phyloP scores from a whole-genome alignment of 1,284 basidiomycete species.

The Cryptococcus sp. region DNA sequence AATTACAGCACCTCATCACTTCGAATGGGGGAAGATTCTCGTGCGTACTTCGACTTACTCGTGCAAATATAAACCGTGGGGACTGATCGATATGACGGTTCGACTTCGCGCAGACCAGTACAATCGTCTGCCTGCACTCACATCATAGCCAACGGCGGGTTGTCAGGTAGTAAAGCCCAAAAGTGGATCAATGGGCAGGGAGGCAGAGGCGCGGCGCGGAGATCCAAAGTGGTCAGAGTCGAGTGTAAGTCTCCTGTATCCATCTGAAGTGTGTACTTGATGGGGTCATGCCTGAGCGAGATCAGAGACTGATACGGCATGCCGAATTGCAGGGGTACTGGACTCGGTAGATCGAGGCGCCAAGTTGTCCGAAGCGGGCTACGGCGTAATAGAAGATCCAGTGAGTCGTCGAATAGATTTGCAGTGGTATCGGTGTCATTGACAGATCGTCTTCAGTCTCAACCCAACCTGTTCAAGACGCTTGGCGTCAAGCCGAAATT shows the following conservation, averaged over 20 bases:
- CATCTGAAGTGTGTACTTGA: no score
- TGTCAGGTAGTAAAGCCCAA: constrained; percentile 50
- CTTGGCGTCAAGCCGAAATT: constrained; percentile 38
- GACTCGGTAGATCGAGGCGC: constrained; percentile 45
- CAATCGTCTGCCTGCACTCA: constrained; percentile 47
- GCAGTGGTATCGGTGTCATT: background rate
- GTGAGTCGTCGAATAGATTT: constrained; percentile 24
- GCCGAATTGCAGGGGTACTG: constrained; percentile 39
- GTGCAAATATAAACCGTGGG: background rate
- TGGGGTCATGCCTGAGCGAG: background rate
- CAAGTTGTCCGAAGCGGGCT: constrained; percentile 46
- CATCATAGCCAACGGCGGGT: constrained; percentile 46
- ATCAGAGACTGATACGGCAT: background rate
- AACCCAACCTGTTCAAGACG: constrained; percentile 38
- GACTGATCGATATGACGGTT: background rate
- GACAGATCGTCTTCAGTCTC: constrained; percentile 25
- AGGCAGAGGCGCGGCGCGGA: constrained; percentile 31
- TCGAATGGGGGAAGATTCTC: constrained; percentile 48
- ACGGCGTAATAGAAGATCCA: constrained; percentile 48
- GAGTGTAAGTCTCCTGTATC: constrained; percentile 42
- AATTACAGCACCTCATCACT: constrained; percentile 52
- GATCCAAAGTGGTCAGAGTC: constrained; percentile 46
- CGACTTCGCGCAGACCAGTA: constrained; percentile 27
- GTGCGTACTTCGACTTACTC: constrained; percentile 21
- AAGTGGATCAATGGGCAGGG: constrained; percentile 52